These are phyloP conservation scores for Nelumbo lutea DNA, from an alignment of 164 flowering plant genomes.

Conservation along the genomic window DNA sequence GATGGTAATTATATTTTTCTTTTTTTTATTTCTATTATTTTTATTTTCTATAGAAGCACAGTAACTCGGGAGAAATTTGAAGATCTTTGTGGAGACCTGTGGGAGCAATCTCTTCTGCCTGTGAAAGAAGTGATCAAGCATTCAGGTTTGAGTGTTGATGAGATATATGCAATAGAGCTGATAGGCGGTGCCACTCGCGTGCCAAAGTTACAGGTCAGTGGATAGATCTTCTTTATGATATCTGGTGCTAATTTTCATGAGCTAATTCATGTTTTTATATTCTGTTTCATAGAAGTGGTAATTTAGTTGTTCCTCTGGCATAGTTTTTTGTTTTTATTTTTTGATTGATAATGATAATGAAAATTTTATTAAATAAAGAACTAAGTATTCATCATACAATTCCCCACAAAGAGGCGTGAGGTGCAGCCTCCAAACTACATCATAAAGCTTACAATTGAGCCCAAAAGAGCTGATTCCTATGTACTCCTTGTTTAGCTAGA, in stretches of 20 bases:
- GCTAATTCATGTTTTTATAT: neutral
- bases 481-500: no score
- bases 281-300: neutral
- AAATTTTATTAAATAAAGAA: no score
- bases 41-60: constrained; percentile 57
- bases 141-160: constrained; percentile 65
- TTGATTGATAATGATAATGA: no score
- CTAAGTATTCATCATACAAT: no score
- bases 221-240: constrained; percentile 1
- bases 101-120: constrained; percentile 89
- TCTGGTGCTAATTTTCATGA: neutral
- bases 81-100: constrained; percentile 85
- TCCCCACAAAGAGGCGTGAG: no score
- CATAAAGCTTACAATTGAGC: no score
- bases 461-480: no score
- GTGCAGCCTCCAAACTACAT: no score
- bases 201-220: constrained; percentile 88
- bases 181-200: constrained; percentile 98
- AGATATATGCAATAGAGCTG: constrained; percentile 84
- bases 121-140: constrained; percentile 64
- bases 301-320: no score
- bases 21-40: neutral
- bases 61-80: constrained; percentile 94
- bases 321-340: no score
- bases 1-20: no score